phyloP scores from a whole-genome alignment of 306 rosid species.

The Ammopiptanthus mongolicus region DNA sequence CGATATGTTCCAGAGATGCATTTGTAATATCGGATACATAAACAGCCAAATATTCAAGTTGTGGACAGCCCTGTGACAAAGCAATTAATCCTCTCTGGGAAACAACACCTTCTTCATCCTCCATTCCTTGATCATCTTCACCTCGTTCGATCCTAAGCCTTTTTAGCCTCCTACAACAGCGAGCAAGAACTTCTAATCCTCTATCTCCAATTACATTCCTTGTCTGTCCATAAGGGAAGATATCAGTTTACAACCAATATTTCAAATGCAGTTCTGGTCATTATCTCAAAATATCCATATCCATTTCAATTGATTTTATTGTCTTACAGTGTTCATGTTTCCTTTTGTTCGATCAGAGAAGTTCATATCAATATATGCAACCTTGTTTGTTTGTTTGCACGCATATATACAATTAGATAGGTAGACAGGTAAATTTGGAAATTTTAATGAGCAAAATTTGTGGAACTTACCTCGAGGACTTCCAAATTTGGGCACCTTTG shows the following conservation, averaged over 20 bases:
- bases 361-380: background rate
- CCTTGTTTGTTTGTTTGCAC: background rate
- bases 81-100: conserved; percentile 88
- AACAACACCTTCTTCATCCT: conserved; percentile 80
- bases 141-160: conserved; percentile 95
- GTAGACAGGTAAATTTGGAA: background rate
- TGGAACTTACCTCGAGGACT: conserved; percentile 76
- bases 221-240: conserved; percentile 48
- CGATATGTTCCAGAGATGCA: conserved; percentile 63
- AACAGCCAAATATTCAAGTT: conserved; percentile 83
- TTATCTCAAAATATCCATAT: background rate
- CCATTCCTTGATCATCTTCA: conserved; percentile 87
- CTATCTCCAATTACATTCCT: conserved; percentile 94
- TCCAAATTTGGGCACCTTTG: conserved; percentile 81
- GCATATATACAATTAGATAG: background rate
- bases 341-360: background rate
- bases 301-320: background rate
- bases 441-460: background rate
- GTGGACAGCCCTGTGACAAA: conserved; percentile 74
- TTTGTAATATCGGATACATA: conserved; percentile 86
- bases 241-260: conserved; percentile 2
- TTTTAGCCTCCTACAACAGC: conserved; percentile 56
- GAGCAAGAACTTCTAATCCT: conserved; percentile 83
- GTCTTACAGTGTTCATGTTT: background rate
- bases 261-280: background rate